phyloP scores from a whole-genome alignment of 2,329 filamentous ascomycete genomes.

The Sporothrix humicola region DNA sequence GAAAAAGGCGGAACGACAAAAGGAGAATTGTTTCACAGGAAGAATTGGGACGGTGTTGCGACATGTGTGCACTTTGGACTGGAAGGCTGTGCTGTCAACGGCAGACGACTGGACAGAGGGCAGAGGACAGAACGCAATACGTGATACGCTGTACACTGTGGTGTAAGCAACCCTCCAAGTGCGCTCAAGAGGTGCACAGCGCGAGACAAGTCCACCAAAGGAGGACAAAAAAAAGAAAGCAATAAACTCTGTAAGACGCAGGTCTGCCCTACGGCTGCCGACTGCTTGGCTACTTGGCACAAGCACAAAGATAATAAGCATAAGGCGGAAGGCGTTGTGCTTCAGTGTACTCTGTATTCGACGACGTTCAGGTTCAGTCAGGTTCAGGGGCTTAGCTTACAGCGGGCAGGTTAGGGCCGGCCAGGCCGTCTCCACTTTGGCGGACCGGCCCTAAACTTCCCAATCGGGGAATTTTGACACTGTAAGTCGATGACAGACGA shows the following conservation, averaged over 20 bases:
- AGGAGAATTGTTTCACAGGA: neutral
- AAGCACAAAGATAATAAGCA: neutral
- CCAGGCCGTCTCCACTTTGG: neutral
- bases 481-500: neutral
- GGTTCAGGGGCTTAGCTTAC: neutral
- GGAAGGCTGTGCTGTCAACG: slow-evolving; percentile 1
- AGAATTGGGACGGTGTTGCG: neutral
- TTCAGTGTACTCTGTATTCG: neutral
- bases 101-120: neutral
- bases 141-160: no score
- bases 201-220: neutral
- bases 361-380: neutral
- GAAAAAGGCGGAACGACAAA: neutral
- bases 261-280: neutral
- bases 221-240: neutral
- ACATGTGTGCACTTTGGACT: neutral
- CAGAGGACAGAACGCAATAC: neutral
- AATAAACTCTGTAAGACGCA: neutral
- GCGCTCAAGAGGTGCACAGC: neutral
- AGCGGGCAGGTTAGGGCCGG: no score
- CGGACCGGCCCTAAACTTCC: slow-evolving; percentile 1
- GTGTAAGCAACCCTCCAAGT: no score
- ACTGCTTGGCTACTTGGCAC: neutral
- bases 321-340: neutral
- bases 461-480: slow-evolving; percentile 2